Conservation (phyloP, 495 filamentous ascomycete species). For the Daldinia loculata region DNA sequence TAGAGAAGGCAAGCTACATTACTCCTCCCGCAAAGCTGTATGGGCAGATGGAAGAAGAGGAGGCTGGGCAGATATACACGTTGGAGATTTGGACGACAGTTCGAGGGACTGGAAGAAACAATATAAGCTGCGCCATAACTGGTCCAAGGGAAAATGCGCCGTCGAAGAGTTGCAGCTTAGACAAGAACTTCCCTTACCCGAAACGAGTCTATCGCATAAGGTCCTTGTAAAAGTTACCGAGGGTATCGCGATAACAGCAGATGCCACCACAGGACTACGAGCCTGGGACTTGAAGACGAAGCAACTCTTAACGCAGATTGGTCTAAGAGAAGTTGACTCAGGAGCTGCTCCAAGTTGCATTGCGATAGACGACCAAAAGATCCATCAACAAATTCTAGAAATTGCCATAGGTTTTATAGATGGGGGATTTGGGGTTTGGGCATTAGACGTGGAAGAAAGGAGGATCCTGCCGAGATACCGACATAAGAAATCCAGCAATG, state of each 20-base stretch:
- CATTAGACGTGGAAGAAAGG: conserved; percentile 56
- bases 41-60: conserved; percentile 76
- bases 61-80: conserved; percentile 56
- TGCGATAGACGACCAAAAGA: conserved; percentile 62
- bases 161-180: conserved; percentile 78
- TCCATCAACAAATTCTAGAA: conserved; percentile 51
- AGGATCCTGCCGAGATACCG: conserved; percentile 60
- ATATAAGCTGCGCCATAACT: conserved; percentile 91
- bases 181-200: conserved; percentile 24
- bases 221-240: conserved; percentile 76
- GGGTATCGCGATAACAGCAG: conserved; percentile 81
- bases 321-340: conserved; percentile 41
- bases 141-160: conserved; percentile 83
- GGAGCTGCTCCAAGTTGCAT: conserved; percentile 69
- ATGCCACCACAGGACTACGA: conserved; percentile 71
- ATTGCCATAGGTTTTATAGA: conserved; percentile 79
- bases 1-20: conserved; percentile 60
- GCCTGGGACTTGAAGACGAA: conserved; percentile 78
- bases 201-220: conserved; percentile 34
- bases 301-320: conserved; percentile 60
- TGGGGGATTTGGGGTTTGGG: conserved; percentile 77
- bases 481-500: conserved; percentile 65
- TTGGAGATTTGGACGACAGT: conserved; percentile 53
- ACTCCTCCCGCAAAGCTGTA: conserved; percentile 76
- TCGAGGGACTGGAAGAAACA: conserved; percentile 81